Evolutionary conservation across 2,329 filamentous ascomycete genomes (phyloP).

Genomic region (Gaeumannomyces sp.): DNA sequence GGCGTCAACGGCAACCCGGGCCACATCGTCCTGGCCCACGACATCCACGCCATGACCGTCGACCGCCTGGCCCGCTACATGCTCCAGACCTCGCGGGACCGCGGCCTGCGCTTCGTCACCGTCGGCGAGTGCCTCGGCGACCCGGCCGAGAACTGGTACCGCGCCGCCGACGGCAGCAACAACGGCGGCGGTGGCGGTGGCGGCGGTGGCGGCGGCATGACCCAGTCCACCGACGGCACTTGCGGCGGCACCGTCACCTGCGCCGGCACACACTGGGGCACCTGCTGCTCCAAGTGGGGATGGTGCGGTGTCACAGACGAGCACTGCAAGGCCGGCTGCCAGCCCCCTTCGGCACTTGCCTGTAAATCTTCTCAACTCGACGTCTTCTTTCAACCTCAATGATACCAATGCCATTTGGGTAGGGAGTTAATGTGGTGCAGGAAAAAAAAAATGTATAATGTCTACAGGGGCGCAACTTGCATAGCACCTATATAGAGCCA

Average conservation of each 20-base stretch:
- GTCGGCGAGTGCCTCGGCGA: constrained; percentile 43
- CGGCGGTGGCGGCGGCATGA: background rate
- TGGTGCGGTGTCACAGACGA: constrained; percentile 5
- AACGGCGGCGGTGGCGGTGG: background rate
- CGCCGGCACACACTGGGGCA: constrained; percentile 3
- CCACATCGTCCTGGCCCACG: constrained; percentile 28
- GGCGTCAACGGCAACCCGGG: background rate
- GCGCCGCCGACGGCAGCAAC: constrained; percentile 17
- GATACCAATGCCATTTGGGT: background rate
- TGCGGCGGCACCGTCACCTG: constrained; percentile 11
- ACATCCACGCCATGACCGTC: constrained; percentile 39
- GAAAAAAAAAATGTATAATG: background rate
- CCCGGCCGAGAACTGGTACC: constrained; percentile 39
- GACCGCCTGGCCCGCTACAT: constrained; percentile 36
- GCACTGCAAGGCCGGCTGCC: constrained; percentile 2
- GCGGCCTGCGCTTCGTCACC: constrained; percentile 37
- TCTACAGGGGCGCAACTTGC: background rate
- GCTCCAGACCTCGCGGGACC: constrained; percentile 30
- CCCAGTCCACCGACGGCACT: background rate
- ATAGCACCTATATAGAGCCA: background rate
- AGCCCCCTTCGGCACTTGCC: constrained; percentile 6
- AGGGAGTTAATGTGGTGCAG: background rate
- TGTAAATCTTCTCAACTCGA: background rate
- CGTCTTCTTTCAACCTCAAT: background rate
- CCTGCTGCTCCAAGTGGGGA: constrained; percentile 6